These are phyloP conservation scores for Mycena indigotica DNA, from an alignment of 768 basidiomycete species.

Conservation along the genomic window DNA sequence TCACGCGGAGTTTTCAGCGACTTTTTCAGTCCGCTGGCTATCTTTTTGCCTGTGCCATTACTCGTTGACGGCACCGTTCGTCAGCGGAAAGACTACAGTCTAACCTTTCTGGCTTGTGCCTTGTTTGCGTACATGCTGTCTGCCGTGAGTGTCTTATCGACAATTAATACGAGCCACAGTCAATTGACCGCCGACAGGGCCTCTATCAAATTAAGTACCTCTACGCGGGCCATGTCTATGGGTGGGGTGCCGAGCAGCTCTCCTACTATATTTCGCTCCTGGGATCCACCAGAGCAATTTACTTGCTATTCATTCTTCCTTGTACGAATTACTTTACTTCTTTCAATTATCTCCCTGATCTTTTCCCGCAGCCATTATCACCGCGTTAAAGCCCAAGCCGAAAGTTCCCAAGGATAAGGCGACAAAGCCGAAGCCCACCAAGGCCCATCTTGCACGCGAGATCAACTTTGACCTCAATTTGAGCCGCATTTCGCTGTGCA, in stretches of 20 bases:
- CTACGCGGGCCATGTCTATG: conserved; percentile 74
- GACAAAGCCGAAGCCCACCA: conserved; percentile 49
- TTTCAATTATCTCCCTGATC: not conserved
- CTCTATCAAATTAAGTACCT: conserved; percentile 80
- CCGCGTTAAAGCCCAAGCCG: conserved; percentile 53
- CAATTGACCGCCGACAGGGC: too few relatives aligned
- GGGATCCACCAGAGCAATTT: conserved; percentile 59
- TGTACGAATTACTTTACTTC: conserved; percentile 26
- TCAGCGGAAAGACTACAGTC: conserved; percentile 73
- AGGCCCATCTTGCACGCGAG: conserved; percentile 57
- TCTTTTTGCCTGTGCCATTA: conserved; percentile 63
- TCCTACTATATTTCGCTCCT: conserved; percentile 77
- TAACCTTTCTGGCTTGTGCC: conserved; percentile 68
- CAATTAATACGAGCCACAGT: too few relatives aligned
- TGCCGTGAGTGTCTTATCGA: conserved; percentile 44
- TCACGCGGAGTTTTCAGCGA: conserved; percentile 37
- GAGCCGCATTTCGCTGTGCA: conserved; percentile 58
- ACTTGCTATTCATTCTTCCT: conserved; percentile 54
- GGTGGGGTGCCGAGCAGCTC: conserved; percentile 74
- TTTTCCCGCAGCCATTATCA: conserved; percentile 60
- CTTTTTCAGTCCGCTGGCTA: conserved; percentile 57
- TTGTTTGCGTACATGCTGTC: conserved; percentile 67
- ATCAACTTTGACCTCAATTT: conserved; percentile 72
- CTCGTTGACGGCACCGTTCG: conserved; percentile 45
- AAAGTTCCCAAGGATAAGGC: conserved; percentile 14